Percentiles rank a stretch among this genome's conserved stretches.
phyloP scores from a whole-genome alignment of 2,329 filamentous ascomycete genomes.

The Conoideocrella luteorostrata region DNA sequence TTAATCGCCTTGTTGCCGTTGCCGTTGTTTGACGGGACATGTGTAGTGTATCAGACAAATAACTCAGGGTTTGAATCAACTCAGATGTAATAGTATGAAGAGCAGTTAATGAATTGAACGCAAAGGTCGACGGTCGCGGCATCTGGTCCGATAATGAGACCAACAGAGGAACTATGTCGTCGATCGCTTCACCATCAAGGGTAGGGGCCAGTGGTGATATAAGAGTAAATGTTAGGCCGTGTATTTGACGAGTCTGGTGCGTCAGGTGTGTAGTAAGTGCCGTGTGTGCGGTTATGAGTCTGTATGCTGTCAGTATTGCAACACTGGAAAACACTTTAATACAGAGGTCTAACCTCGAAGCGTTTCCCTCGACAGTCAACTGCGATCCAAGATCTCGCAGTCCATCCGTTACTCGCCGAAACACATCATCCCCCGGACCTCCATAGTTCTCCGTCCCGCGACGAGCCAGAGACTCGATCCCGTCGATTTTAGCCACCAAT shows the following conservation, averaged over 20 bases:
- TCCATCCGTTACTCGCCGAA: slow-evolving; percentile 61
- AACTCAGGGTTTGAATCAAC: slow-evolving; percentile 72
- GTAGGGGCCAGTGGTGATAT: slow-evolving; percentile 62
- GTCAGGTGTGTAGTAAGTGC: slow-evolving; percentile 67
- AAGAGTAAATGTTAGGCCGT: slow-evolving; percentile 64
- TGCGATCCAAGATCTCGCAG: slow-evolving; percentile 68
- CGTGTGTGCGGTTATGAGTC: slow-evolving; percentile 68
- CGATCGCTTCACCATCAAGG: slow-evolving; percentile 58
- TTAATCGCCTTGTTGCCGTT: slow-evolving; percentile 71
- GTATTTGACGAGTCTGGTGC: slow-evolving; percentile 69
- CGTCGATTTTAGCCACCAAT: slow-evolving; percentile 63
- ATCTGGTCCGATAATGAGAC: slow-evolving; percentile 58
- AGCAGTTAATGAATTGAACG: slow-evolving; percentile 59
- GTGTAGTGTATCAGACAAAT: slow-evolving; percentile 84
- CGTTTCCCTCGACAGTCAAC: slow-evolving; percentile 63
- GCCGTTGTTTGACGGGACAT: slow-evolving; percentile 87
- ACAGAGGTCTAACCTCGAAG: slow-evolving; percentile 52
- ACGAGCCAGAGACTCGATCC: slow-evolving; percentile 63
- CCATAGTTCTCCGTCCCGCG: slow-evolving; percentile 61
- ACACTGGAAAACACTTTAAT: no score
- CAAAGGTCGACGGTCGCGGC: slow-evolving; percentile 56
- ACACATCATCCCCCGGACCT: slow-evolving; percentile 57
- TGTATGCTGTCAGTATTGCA: slow-evolving; percentile 24
- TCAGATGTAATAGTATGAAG: slow-evolving; percentile 67
- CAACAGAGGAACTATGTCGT: slow-evolving; percentile 63